Evolutionary conservation across 2,329 filamentous ascomycete species (phyloP), one percentile per base, ranked within the genome.

Genomic region (Penicillium sp.): DNA sequence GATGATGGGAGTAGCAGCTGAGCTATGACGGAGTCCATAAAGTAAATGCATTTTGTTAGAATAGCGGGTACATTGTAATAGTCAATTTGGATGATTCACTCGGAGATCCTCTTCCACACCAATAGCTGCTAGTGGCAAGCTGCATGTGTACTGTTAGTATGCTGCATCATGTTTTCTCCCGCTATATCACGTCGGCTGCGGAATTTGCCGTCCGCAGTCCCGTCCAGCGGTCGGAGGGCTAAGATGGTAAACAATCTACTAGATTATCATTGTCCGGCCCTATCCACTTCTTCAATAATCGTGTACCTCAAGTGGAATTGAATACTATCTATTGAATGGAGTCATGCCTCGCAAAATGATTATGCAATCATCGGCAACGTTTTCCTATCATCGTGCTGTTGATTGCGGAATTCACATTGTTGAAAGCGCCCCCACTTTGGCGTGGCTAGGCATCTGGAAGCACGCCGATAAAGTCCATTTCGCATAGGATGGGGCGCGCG

Each of bases 61-160:
- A 1, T 46, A 28, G 43, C 22, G 22, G 43, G 43, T 46, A 42
- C 22, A 22, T 13, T 16, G 25, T 16, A 11, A 13, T 7, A n/a
- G 7, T 46, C 14, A n/a, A n/a, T 28, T 28, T 26, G 16, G 43
- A n/a, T 16, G 28, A 49, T 22, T 35, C 16, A 14, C 16, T 5
- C 3, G n/a, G 28, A 35, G 6, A 10, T 22, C 28, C 6, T 35
- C 46, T 49, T 49, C 46, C 46, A 30, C 8, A 16, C 28, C 16
- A 51, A 22, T 35, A 4, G 8, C 28, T 51, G 4, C 16, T 19
- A 38, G 58, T 55, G 53, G 43, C 55, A 49, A 60, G 52, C 45
- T 57, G 54, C 25, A 43, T 26, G 55, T 22, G 37, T 40, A 53
- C 14, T 26, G 14, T 35, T 26, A 22, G 13, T n/a, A 16, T 40